Percentiles rank a stretch among this genome's conserved stretches.
These are phyloP conservation scores for Colletotrichum sp. DNA, from an alignment of 2,329 filamentous ascomycete genomes.

Conservation along the genomic window DNA sequence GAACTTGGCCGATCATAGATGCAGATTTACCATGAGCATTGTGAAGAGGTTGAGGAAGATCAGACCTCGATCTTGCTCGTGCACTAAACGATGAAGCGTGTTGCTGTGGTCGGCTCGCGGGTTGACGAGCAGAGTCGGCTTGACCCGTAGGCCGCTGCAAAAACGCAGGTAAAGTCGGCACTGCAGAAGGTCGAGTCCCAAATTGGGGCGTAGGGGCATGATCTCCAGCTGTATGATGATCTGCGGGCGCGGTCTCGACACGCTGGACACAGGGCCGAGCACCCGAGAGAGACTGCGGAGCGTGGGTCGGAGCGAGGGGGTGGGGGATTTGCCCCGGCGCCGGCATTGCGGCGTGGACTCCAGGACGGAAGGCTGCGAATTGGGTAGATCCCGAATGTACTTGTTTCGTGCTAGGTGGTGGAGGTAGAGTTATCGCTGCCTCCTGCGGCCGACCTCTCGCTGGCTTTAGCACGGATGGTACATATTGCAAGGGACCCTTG, in stretches of 20 bases:
- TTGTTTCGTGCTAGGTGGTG: not conserved
- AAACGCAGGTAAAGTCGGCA: not conserved
- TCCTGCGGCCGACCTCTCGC: conserved; percentile 24
- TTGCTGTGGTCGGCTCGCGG: rapidly evolving
- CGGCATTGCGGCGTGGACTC: not conserved
- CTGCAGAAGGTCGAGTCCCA: not conserved
- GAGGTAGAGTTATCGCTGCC: not conserved
- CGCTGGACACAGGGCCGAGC: not conserved
- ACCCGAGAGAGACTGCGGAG: not conserved
- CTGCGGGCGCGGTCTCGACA: not conserved
- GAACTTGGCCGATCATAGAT: not conserved
- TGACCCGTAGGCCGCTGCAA: not conserved
- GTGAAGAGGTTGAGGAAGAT: not conserved
- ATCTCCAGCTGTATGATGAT: not conserved
- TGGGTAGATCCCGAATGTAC: not conserved
- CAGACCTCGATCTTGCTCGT: not conserved
- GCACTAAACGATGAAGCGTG: not conserved
- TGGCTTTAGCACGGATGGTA: conserved; percentile 34
- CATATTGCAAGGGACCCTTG: conserved; percentile 13
- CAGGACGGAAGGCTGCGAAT: not conserved
- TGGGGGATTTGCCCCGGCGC: not conserved
- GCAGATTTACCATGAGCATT: not conserved
- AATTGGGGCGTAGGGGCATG: rapidly evolving
- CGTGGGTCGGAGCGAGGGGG: not conserved
- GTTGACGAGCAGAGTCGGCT: not conserved